Evolutionary conservation across 371 early-diverging fungal genomes (phyloP).

Genomic region (Syncephalastrum monosporum): DNA sequence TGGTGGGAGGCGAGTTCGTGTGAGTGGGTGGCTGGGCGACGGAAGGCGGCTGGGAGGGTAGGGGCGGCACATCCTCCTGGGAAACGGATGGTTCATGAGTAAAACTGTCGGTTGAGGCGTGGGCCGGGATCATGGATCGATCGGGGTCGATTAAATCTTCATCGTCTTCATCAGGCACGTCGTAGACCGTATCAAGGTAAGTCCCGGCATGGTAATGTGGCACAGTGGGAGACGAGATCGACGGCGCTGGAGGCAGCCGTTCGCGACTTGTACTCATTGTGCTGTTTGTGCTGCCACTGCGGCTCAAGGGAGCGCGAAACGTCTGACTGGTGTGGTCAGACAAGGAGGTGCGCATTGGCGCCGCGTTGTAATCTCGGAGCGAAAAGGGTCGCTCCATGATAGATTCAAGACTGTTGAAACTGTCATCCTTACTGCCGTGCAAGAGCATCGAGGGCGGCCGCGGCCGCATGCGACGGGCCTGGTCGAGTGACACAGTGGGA

Average conservation of each 20-base stretch:
- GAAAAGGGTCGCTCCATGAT: conserved; percentile 12
- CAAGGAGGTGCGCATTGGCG: too few relatives aligned
- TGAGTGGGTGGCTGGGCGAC: too few relatives aligned
- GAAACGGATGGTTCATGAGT: too few relatives aligned
- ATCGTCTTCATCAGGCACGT: conserved; percentile 26
- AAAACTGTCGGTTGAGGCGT: too few relatives aligned
- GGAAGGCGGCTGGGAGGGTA: too few relatives aligned
- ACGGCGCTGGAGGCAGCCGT: too few relatives aligned
- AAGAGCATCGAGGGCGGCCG: conserved; percentile 61
- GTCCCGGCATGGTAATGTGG: too few relatives aligned
- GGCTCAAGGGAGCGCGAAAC: too few relatives aligned
- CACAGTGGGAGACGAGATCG: too few relatives aligned
- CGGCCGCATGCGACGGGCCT: conserved; percentile 62
- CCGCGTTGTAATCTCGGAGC: background rate
- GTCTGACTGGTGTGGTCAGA: too few relatives aligned
- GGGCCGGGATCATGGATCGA: background rate
- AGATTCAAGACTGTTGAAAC: conserved; percentile 1
- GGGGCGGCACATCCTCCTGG: too few relatives aligned
- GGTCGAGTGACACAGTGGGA: conserved; percentile 63
- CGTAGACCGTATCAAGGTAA: background rate
- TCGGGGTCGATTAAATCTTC: conserved; percentile 44
- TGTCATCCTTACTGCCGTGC: conserved; percentile 14
- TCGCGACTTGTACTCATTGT: conserved; percentile 3
- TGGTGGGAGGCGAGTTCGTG: too few relatives aligned
- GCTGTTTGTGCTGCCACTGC: conserved; percentile 4